phyloP scores from a whole-genome alignment of 257 asterid genomes.

The Jaltomata sinuosa region DNA sequence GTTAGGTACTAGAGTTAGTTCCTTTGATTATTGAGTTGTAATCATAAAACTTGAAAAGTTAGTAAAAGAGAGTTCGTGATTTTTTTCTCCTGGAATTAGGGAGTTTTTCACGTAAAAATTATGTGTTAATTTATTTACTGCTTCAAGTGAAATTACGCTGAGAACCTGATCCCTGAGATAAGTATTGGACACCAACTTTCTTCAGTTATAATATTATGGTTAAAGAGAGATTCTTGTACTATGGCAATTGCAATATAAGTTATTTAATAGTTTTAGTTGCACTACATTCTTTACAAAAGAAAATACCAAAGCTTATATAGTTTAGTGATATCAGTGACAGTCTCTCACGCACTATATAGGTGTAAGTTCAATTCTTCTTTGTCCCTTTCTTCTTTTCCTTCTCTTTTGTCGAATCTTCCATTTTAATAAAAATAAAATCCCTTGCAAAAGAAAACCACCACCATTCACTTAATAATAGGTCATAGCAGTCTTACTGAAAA shows the following conservation, averaged over 20 bases:
- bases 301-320: not conserved
- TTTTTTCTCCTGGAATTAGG: no score
- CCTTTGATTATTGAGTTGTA: no score
- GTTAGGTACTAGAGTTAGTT: no score
- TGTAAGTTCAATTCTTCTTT: not conserved
- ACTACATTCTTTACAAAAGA: not conserved
- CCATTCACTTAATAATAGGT: not conserved
- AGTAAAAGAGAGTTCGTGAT: no score
- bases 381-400: not conserved
- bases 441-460: not conserved
- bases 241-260: not conserved
- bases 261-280: not conserved
- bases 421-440: not conserved
- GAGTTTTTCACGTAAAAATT: no score
- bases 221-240: not conserved
- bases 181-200: no score
- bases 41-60: no score
- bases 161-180: no score
- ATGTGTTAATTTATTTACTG: no score
- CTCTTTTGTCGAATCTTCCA: not conserved
- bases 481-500: not conserved
- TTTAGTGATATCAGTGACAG: not conserved
- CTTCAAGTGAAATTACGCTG: no score
- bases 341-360: no score
- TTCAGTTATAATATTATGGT: no score